phyloP scores from a whole-genome alignment of 768 basidiomycete species.

The Boletales sp. region DNA sequence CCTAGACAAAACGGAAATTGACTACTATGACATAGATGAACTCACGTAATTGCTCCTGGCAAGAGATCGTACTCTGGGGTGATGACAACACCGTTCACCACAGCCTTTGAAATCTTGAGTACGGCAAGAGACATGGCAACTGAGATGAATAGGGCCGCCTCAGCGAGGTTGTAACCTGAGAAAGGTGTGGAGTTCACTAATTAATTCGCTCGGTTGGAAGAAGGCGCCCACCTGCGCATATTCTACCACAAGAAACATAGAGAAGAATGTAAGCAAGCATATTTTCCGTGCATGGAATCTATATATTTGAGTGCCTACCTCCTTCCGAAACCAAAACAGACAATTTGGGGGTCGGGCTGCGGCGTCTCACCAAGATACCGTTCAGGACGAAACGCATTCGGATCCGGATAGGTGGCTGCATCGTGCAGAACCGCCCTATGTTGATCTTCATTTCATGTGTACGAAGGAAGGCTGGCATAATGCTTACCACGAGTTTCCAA shows the following conservation, averaged over 20 bases:
- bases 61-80: conserved; percentile 42
- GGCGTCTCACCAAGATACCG: conserved; percentile 26
- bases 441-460: too few species aligned
- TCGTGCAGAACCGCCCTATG: conserved; percentile 56
- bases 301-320: conserved; percentile 10
- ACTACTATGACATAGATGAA: background rate
- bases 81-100: conserved; percentile 40
- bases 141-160: conserved; percentile 25
- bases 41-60: conserved; percentile 45
- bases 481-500: conserved; percentile 25
- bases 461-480: background rate
- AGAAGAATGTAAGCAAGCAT: too few species aligned
- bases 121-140: conserved; percentile 40
- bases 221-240: conserved; percentile 15
- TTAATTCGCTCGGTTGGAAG: background rate
- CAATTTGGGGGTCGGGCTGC: conserved; percentile 14
- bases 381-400: conserved; percentile 32
- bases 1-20: too few species aligned
- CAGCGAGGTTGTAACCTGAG: conserved; percentile 28
- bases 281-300: background rate
- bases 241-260: conserved; percentile 1
- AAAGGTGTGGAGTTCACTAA: background rate
- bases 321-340: conserved; percentile 29
- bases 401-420: conserved; percentile 35
- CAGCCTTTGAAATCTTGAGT: conserved; percentile 40